Evolutionary conservation across 139 green algal genomes (phyloP).

Genomic region (Gonium pectorale): DNA sequence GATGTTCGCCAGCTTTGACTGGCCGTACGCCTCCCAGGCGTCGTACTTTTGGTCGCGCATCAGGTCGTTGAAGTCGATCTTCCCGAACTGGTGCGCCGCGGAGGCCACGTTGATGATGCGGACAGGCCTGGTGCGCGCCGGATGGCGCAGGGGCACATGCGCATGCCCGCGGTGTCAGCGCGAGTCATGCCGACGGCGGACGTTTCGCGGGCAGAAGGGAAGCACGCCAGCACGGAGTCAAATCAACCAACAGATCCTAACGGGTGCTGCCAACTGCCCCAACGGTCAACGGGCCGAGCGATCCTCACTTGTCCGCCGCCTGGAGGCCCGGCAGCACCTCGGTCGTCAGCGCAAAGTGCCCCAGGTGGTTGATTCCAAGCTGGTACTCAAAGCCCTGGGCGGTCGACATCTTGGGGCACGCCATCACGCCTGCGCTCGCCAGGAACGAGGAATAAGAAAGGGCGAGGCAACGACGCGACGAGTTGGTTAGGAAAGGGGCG

Average conservation of each 20-base stretch:
- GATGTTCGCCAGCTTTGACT: conserved; percentile 93
- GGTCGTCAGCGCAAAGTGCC: conserved; percentile 83
- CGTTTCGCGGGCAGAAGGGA: no score
- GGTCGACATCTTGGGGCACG: conserved; percentile 73
- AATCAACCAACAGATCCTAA: no score
- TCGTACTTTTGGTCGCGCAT: conserved; percentile 66
- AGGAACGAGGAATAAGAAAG: not conserved
- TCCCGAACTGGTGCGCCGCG: conserved; percentile 79
- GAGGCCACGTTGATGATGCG: conserved; percentile 89
- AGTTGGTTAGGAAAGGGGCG: no score
- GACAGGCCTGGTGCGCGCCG: conserved; percentile 51
- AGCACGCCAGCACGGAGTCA: no score
- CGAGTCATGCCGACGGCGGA: no score
- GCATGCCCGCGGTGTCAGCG: no score
- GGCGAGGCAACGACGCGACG: no score
- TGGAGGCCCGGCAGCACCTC: conserved; percentile 75
- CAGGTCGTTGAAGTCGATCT: conserved; percentile 86
- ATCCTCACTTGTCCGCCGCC: conserved; percentile 59
- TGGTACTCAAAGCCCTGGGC: conserved; percentile 85
- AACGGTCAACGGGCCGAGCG: no score
- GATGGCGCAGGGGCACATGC: no score
- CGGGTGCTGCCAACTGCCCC: no score
- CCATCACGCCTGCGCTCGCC: conserved; percentile 74
- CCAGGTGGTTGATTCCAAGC: conserved; percentile 65
- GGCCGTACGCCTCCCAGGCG: conserved; percentile 69